Conservation (phyloP, 139 green algal genomes). For the Chlamydomonas eustigma region DNA sequence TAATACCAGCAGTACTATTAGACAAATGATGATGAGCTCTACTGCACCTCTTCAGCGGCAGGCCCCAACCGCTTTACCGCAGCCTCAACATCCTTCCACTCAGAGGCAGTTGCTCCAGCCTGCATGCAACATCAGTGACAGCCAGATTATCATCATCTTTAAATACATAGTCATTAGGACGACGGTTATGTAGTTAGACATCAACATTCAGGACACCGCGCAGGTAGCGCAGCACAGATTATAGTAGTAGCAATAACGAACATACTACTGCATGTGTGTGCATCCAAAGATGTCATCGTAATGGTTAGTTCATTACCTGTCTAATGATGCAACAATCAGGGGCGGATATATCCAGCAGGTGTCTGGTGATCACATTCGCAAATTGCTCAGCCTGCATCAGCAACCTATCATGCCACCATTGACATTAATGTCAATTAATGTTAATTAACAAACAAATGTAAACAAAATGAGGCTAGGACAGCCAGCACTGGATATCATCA, state of each 20-base stretch:
- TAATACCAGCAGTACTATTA: too few species aligned
- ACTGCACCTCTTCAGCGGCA: not conserved
- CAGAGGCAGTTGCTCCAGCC: slow-evolving; percentile 19
- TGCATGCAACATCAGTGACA: too few species aligned
- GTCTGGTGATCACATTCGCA: slow-evolving; percentile 70
- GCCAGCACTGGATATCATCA: too few species aligned
- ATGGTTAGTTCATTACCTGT: slow-evolving; percentile 19
- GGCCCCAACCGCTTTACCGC: not conserved
- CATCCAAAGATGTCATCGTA: not conserved
- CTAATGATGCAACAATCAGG: slow-evolving; percentile 66
- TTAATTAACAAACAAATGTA: too few species aligned
- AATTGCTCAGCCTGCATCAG: slow-evolving; percentile 70
- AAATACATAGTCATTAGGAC: not conserved
- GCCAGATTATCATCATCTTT: too few species aligned
- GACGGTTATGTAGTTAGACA: too few species aligned
- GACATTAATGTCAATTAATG: too few species aligned
- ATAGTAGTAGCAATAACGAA: not conserved
- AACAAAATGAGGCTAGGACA: too few species aligned
- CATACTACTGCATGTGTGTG: not conserved
- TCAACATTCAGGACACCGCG: too few species aligned
- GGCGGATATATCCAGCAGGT: slow-evolving; percentile 58
- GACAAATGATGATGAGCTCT: too few species aligned
- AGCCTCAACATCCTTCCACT: slow-evolving; percentile 17
- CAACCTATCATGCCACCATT: too few species aligned
- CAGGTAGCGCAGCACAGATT: not conserved